Conservation (phyloP, 345 rosid genomes). For the Cochlearia excelsa region DNA sequence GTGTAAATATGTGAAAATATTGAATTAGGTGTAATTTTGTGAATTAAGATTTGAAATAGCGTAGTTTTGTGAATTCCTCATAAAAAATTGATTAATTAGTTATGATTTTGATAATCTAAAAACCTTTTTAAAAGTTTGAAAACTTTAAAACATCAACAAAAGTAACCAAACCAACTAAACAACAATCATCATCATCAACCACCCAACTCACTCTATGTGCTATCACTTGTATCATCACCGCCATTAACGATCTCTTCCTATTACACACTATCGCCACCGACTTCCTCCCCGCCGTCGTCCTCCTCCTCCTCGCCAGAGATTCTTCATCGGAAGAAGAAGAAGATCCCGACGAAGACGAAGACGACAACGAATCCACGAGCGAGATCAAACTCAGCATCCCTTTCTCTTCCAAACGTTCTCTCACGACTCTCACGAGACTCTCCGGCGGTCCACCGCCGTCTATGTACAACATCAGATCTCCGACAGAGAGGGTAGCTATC, state of each 20-base stretch:
- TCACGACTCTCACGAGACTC: slow-evolving; percentile 56
- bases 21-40: too few relatives aligned
- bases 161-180: slow-evolving; percentile 79
- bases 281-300: slow-evolving; percentile 43
- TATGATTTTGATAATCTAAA: slow-evolving; percentile 29
- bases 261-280: slow-evolving; percentile 89
- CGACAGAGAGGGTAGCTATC: slow-evolving; percentile 63
- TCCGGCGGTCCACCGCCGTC: slow-evolving; percentile 94
- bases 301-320: slow-evolving; percentile 23
- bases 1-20: too few relatives aligned
- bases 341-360: slow-evolving; percentile 31
- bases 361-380: slow-evolving; percentile 39
- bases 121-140: slow-evolving; percentile 54
- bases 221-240: slow-evolving; percentile 92
- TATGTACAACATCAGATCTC: slow-evolving; percentile 85
- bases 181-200: slow-evolving; percentile 49
- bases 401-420: slow-evolving; percentile 52
- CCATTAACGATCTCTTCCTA: slow-evolving; percentile 78
- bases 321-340: slow-evolving; percentile 52
- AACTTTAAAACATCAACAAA: slow-evolving; percentile 52
- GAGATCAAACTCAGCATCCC: slow-evolving; percentile 54
- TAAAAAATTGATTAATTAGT: too few relatives aligned
- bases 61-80: too few relatives aligned
- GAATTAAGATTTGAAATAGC: too few relatives aligned
- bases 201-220: slow-evolving; percentile 93